Evolutionary conservation across 1,284 basidiomycete genomes (phyloP), one percentile per base, ranked within the genome.

Genomic region (Pholiota adiposa): DNA sequence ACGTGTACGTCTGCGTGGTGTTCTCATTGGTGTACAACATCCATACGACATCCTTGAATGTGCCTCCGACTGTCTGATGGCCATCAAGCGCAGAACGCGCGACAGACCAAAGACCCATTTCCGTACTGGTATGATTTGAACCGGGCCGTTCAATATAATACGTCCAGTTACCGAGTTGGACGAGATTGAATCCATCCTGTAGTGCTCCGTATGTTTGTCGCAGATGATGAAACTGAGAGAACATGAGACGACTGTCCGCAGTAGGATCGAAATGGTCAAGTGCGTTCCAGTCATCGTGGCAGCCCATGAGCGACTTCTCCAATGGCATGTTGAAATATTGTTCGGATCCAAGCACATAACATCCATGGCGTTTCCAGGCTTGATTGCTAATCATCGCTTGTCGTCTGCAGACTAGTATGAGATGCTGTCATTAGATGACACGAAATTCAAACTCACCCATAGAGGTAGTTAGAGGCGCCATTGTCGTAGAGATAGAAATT

Each of bases 221-320:
- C 27, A 96, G 79, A 67, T 86, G 81, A 62, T 89, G 75, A 75
- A 93, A 88, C 59, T 92, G 92, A 31, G 84, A 73, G 66, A 93
- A 87, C 59, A 93, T 73, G 54, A 93, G 88, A 40, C 90, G 86
- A 38, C 83, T 82, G 66, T 90, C 87, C 2, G 87, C 78, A 0
- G 94, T 96, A 31, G 94, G 93, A 74, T 97, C 94, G 72, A 96
- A 96, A 73, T 96, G 94, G 70, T 97, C 94, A 23, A 95, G 84
- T 2, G 90, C 85, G 72, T 96, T 95, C 91, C 90, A 93, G 66
- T 90, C 87, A 70, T 96, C 93, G 58, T 89, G 69, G 71, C 94
- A 97, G 54, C 93, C 94, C 23, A 92, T 78, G 34, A 93, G 72
- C 5, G 90, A 78, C 67, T 86, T 88, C 61, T 92, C 89, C 63